Evolutionary conservation across 2,329 filamentous ascomycete species (phyloP), one percentile per base, ranked within the genome.

Genomic region (Aspergillus fumigatiaffinis): DNA sequence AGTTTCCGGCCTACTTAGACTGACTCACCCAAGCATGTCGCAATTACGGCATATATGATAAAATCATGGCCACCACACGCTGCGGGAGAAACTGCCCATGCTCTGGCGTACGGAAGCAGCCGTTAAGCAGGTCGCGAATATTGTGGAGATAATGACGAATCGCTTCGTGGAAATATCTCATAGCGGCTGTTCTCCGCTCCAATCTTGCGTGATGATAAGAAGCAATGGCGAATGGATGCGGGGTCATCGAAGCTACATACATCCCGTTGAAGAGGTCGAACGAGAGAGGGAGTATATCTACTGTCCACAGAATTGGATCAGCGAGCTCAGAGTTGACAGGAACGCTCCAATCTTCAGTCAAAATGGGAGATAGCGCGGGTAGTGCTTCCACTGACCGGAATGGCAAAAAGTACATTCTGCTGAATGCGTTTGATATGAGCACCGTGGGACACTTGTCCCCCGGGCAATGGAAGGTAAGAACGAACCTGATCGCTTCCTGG

Each of bases 391-490:
- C 49, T 8, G 38, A 52, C 51, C 29, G 21, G 23, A 47, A 20
- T 29, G 50, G 53, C 51, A 82, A 79, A 66, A 84, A 82, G 62
- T 77, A 82, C 26, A 86, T 87, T 14, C 66, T 87, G 5, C 74
- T 87, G 50, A 87, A 87, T 73, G 85, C 84, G 2, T 87, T 87
- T 62, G 85, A 87, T 58, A 87, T 87, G 84, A 84, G 79, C 2
- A 87, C 84, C 0, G 79, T 87, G 5, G 85, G 85, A 2, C 86
- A 88, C 67, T 67, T 88, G 35, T 85, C 83, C 0, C 84, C 85
- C 0, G 86, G 86, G 0, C 85, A 88, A 72, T 88, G 86, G 86
- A 87, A 86, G 75, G 83, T 83, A 51, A 58, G 71, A 58, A 26
- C 41, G 8, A 10, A 10, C 6, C 41, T 38, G 3, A 6, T 4